phyloP scores from a whole-genome alignment of 1,284 basidiomycete species.

The Fomes fomentarius region DNA sequence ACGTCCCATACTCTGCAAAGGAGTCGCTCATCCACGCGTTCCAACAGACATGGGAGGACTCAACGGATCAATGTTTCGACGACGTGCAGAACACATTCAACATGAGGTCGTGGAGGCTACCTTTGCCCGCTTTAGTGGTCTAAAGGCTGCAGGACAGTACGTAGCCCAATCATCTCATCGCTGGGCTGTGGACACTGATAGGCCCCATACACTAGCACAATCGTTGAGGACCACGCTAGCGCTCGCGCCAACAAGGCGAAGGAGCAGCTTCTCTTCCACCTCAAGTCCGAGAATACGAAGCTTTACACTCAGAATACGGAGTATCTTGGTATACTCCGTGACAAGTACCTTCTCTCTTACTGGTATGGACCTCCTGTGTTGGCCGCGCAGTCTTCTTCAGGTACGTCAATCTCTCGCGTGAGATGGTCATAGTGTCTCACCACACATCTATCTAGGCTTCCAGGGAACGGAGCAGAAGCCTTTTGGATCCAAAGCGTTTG shows the following conservation, averaged over 20 bases:
- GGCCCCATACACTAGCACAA: background rate
- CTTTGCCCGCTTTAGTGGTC: constrained; percentile 36
- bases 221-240: constrained; percentile 7
- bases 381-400: background rate
- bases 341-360: constrained; percentile 21
- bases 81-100: constrained; percentile 36
- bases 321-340: constrained; percentile 16
- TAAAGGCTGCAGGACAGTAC: constrained; percentile 35
- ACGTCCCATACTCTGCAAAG: constrained; percentile 55
- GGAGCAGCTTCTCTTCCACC: constrained; percentile 3
- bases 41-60: constrained; percentile 43
- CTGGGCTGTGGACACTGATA: background rate
- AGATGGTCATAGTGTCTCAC: no score
- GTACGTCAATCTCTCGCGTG: constrained; percentile 32
- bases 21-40: constrained; percentile 45
- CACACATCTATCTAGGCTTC: no score
- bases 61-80: constrained; percentile 43
- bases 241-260: background rate
- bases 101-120: constrained; percentile 28
- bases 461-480: no score
- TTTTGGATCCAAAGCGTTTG: no score
- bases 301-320: constrained; percentile 24
- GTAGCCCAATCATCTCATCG: background rate
- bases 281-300: constrained; percentile 17
- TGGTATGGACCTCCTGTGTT: constrained; percentile 13